Evolutionary conservation across 2,329 filamentous ascomycete species (phyloP).

Genomic region (Fusarium goolgardi): DNA sequence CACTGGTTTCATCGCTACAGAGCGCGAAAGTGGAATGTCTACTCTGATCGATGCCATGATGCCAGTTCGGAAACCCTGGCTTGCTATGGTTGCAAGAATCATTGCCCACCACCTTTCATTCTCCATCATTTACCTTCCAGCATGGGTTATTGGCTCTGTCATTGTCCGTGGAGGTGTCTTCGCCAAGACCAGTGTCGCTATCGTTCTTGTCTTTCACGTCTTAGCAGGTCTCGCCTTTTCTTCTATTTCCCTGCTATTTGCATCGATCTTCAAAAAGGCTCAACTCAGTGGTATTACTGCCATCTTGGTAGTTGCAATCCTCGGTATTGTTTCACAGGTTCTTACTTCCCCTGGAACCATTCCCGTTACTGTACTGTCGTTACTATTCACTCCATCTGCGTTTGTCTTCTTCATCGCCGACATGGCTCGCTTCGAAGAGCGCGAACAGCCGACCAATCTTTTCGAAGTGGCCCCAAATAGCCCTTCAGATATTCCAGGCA

Average conservation of each 20-base stretch:
- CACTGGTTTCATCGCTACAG: slow-evolving; percentile 84
- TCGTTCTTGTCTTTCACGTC: slow-evolving; percentile 80
- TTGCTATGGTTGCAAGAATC: slow-evolving; percentile 81
- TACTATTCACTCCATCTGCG: slow-evolving; percentile 88
- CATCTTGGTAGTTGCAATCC: slow-evolving; percentile 76
- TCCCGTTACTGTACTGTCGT: slow-evolving; percentile 74
- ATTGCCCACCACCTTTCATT: slow-evolving; percentile 84
- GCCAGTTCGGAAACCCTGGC: slow-evolving; percentile 78
- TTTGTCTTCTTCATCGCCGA: slow-evolving; percentile 84
- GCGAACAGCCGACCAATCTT: slow-evolving; percentile 70
- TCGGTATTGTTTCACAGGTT: slow-evolving; percentile 86
- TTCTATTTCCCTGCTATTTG: slow-evolving; percentile 84
- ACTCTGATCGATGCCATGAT: slow-evolving; percentile 94
- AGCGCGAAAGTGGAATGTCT: slow-evolving; percentile 88
- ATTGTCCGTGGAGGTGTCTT: slow-evolving; percentile 75
- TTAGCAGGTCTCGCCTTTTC: slow-evolving; percentile 80
- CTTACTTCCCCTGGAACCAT: slow-evolving; percentile 71
- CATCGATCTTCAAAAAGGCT: slow-evolving; percentile 85
- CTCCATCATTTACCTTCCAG: slow-evolving; percentile 80
- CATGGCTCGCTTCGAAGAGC: slow-evolving; percentile 79
- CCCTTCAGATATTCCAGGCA: slow-evolving; percentile 76
- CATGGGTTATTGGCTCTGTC: slow-evolving; percentile 81
- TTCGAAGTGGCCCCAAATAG: slow-evolving; percentile 70
- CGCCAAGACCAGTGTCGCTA: slow-evolving; percentile 68
- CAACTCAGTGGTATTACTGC: slow-evolving; percentile 88